Conservation (phyloP, 2,329 filamentous ascomycete genomes). For the Colletotrichum filicis region DNA sequence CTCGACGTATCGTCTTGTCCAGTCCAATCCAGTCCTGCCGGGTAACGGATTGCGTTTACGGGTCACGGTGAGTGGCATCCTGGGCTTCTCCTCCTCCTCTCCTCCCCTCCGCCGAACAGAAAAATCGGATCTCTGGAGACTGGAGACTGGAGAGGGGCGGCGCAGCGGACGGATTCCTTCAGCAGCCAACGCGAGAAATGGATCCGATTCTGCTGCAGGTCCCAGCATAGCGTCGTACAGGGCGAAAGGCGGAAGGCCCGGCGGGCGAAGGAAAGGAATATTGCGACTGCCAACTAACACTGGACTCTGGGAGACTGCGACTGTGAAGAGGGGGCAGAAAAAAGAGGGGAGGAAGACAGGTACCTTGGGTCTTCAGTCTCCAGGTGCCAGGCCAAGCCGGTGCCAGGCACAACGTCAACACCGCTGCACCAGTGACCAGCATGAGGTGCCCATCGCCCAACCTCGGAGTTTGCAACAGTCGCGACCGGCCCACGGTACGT, state of each 20-base stretch:
- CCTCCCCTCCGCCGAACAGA: conserved; percentile 16
- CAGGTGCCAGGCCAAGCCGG: not conserved
- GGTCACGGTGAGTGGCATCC: not conserved
- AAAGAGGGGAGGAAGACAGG: conserved; percentile 6
- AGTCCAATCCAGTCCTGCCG: not conserved
- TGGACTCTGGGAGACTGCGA: not conserved
- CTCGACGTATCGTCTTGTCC: not conserved
- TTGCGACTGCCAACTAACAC: not conserved
- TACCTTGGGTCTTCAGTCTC: too few species aligned
- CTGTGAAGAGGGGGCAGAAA: not conserved
- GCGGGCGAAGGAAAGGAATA: conserved; percentile 1
- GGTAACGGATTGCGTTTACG: not conserved
- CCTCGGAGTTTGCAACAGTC: conserved; percentile 7
- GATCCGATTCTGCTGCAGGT: conserved; percentile 32
- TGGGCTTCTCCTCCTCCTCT: not conserved
- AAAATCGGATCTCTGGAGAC: conserved; percentile 21
- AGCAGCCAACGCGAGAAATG: conserved; percentile 28
- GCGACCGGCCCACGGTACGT: not conserved
- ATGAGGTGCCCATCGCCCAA: not conserved
- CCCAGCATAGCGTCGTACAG: conserved; percentile 31
- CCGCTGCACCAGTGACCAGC: not conserved
- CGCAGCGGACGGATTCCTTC: conserved; percentile 27
- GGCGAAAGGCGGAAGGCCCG: conserved; percentile 23
- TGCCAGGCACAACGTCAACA: conserved; percentile 17
- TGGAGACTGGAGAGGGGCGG: conserved; percentile 23